phyloP scores from a whole-genome alignment of 306 rosid genomes.

The Cucurbita pepo region DNA sequence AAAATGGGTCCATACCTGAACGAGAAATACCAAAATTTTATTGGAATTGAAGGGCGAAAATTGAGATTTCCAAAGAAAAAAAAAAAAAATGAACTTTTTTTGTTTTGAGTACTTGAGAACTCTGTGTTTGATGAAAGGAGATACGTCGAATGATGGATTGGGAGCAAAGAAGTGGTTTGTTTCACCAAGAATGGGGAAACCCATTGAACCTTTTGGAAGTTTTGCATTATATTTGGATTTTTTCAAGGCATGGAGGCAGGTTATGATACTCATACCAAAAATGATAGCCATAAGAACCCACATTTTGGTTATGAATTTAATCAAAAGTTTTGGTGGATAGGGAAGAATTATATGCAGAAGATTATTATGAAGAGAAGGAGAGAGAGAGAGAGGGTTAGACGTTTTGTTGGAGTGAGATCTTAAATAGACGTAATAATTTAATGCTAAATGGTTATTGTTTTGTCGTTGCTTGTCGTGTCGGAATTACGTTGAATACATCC shows the following conservation, averaged over 20 bases:
- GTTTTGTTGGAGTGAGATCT: neutral
- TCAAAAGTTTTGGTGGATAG: neutral
- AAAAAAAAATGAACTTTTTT: neutral
- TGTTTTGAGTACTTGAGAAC: slow-evolving; percentile 19
- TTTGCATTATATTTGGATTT: slow-evolving; percentile 39
- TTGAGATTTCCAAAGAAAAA: neutral
- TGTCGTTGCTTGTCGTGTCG: no score
- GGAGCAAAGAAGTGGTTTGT: slow-evolving; percentile 46
- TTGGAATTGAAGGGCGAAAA: no score
- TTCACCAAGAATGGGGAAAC: slow-evolving; percentile 54
- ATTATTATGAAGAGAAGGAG: neutral
- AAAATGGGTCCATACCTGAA: slow-evolving; percentile 50
- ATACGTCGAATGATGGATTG: slow-evolving; percentile 26
- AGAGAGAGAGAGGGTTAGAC: neutral
- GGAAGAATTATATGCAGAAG: neutral
- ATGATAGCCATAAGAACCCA: slow-evolving; percentile 19
- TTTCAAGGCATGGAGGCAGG: slow-evolving; percentile 42
- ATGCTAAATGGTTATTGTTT: neutral
- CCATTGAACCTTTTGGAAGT: slow-evolving; percentile 82
- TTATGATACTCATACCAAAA: slow-evolving; percentile 18
- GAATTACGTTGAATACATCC: no score
- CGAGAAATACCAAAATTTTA: neutral
- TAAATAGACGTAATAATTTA: neutral
- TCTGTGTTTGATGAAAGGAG: slow-evolving; percentile 50
- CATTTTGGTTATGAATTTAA: slow-evolving; percentile 15